Evolutionary conservation across 2,329 filamentous ascomycete genomes (phyloP), one percentile per base, ranked within the genome.

Genomic region (Trichoderma sp.): DNA sequence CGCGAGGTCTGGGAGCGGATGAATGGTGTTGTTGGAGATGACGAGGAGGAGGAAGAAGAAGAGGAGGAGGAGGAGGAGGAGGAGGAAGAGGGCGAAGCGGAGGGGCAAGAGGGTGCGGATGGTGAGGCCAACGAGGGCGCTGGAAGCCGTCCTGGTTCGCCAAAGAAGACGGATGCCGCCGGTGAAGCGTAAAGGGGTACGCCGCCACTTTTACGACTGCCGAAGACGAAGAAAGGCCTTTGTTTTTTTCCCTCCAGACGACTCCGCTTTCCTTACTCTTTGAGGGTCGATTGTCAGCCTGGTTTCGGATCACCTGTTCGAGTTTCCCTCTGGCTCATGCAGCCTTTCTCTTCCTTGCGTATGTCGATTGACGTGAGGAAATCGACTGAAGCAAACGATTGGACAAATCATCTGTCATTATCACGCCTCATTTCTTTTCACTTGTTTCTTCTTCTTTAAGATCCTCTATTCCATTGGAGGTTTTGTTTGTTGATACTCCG

Each of bases 1-100:
- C 89, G 87, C 71, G 93, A 97, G 76, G 91, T 89, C 14, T 90
- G 87, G 87, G 86, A 89, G 71, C 78, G 85, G 48, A 82, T 85
- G 79, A 89, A 89, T 70, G 87, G 86, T 14, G 76, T 85, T 17
- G 65, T 81, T 19, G 74, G 79, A 0, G 81, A 82, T 12, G 74
- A 82, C 0, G 74, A 75, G 7, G 76, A 77, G 44, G 82, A 78
- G 26, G 78, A 79, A 19, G 71, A 69, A 2, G 73, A 71, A 6
- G 69, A 65, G 17, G 71, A 69, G 4, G 69, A 71, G 2, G 69
- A 69, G 5, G 72, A 67, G 15, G 65, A 66, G 5, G 68, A 65
- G 1, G 72, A 67, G 4, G 54, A 26, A 19, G 68, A 69, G 39
- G 68, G 67, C 12, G 73, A 71, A 26, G 69, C 71, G 5, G 71